phyloP scores from a whole-genome alignment of 306 rosid genomes.

The Prunus fruticosa region DNA sequence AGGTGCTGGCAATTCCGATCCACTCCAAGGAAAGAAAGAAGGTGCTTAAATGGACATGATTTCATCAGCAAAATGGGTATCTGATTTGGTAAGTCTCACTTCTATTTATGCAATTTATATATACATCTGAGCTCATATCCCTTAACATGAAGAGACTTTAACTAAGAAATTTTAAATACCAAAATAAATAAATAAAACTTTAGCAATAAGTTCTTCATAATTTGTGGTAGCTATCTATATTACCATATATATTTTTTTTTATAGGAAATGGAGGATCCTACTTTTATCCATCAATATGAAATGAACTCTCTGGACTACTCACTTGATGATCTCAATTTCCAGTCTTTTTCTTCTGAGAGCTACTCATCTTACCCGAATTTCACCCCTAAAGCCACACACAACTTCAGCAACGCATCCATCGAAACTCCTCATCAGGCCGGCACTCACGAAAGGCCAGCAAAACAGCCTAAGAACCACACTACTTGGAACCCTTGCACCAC shows the following conservation, averaged over 20 bases:
- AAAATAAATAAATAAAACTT: neutral
- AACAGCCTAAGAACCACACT: constrained; percentile 34
- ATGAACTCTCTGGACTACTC: constrained; percentile 29
- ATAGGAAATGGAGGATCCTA: constrained; percentile 27
- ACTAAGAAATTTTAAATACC: neutral
- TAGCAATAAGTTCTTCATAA: neutral
- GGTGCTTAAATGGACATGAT: constrained; percentile 24
- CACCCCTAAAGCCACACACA: neutral
- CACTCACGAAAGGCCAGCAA: constrained; percentile 21
- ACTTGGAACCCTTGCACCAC: constrained; percentile 35
- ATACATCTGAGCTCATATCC: neutral
- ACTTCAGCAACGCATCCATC: neutral
- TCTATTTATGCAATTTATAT: neutral
- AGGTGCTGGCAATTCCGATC: neutral
- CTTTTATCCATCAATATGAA: constrained; percentile 23
- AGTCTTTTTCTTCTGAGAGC: constrained; percentile 34
- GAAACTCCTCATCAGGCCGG: constrained; percentile 5
- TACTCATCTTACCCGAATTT: constrained; percentile 31
- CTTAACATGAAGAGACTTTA: neutral
- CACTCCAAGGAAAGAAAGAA: neutral
- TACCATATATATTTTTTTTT: neutral
- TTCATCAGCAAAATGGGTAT: constrained; percentile 35
- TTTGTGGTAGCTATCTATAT: neutral
- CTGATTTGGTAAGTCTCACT: constrained; percentile 30
- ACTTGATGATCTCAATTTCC: constrained; percentile 37